Base-by-base conservation (phyloP, 1,284 basidiomycete species). In the Cutaneotrichosporon mucoides region DNA sequence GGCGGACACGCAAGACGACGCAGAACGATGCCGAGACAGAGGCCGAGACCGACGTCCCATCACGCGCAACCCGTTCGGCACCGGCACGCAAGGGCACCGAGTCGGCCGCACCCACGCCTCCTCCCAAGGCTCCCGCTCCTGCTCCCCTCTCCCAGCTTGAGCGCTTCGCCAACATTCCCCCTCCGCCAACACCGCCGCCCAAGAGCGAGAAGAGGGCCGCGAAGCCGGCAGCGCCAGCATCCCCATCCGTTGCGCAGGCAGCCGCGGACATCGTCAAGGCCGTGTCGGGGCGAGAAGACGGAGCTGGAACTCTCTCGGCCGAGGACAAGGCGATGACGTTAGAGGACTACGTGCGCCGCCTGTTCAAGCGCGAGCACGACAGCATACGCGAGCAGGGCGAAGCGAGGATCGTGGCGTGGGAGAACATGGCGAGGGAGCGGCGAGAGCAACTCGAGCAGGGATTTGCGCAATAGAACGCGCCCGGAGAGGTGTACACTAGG, bases 331-430 rank as follows among this genome's bases (percentile, higher is more conserved):
- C 47, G 35, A 59, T 59, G 55, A 61, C 63, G 24, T 57, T 64
- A 37, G 63, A 64, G 34, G 63, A 60, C 38, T 64, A 55, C n/a
- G 52, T 64, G 33, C 63, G 63, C 9, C 47, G 46, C 16, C 55
- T 59, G 59, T 61, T 52, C 48, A 11, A 15, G 16, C 11, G 34
- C 50, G 56, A 52, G n/a, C 52, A 47, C 7, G 48, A 43, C 40
- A 52, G 56, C 41, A 53, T 64, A 59, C 57, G 55, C 15, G 53
- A 41, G 5, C 54, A 56, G 40, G 63, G 59, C 40, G 63, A 93
- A 73, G 85, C 83, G n/a, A 84, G 82, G 16, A 66, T 93, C 63
- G 86, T 89, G 66, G 83, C 79, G 38, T 83, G 90, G 2, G 88
- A 92, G 55, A 57, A 41, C 24, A 8, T 33, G 34, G 51, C 59